Evolutionary conservation across 2,329 filamentous ascomycete species (phyloP), one percentile per base, ranked within the genome.

Genomic region (Cladobotryum mycophilum): DNA sequence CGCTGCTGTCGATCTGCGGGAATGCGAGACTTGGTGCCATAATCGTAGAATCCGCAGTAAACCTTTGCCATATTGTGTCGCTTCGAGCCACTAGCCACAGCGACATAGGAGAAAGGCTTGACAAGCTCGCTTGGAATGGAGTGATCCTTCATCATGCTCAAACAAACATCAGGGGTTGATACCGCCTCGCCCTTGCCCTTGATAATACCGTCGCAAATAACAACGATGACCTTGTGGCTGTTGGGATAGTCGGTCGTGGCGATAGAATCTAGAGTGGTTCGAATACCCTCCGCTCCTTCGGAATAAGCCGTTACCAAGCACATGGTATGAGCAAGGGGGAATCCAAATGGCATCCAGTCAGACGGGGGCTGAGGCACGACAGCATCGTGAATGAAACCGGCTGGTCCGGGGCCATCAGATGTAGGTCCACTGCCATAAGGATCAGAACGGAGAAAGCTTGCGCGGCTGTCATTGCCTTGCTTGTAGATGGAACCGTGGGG

Each of bases 61-160:
- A 97, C 84, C 76, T 97, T 96, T 61, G 93, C 92, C 93, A 97
- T 99, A 72, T 97, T 99, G 81, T 99, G 95, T 61, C 93, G 85
- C 76, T 99, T 99, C 45, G 91, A 88, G 52, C 93, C 93, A 65
- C 88, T 93, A 38, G 93, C 89, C 34, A 99, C 92, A 12, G 93
- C 95, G 47, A 99, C 93, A 59, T 99, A 99, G 1, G 92, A 97
- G 70, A 90, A 96, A 0, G 90, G 80, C 61, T 89, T 78, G 2
- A 97, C 93, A 53, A 96, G 85, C 25, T 95, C 83, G 1, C 84
- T 85, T 5, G 82, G 79, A 7, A 90, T 78, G 2, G 89, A 85
- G 62, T 89, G 85, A 60, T 99, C 93, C 65, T 87, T 93, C 84
- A 99, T 88, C 93, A 99, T 99, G 62, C 82, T 78, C 50, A 99